Evolutionary conservation across 306 rosid genomes (phyloP).

Genomic region (Gynostemma pentaphyllum): DNA sequence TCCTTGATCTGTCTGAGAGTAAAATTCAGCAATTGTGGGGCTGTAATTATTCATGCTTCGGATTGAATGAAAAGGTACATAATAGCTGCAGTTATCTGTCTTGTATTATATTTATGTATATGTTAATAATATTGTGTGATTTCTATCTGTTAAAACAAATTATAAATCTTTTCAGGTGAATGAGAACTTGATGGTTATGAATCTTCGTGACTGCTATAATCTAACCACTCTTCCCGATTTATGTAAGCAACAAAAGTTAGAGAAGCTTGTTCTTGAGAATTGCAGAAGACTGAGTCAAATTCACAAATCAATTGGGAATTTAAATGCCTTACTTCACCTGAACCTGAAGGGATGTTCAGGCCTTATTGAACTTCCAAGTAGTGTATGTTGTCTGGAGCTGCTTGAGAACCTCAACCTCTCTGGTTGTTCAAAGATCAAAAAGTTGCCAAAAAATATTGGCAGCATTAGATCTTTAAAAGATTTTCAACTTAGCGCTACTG

Average conservation of each 20-base stretch:
- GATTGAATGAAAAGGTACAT: conserved; percentile 10
- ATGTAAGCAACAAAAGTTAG: conserved; percentile 28
- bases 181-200: conserved; percentile 33
- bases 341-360: conserved; percentile 26
- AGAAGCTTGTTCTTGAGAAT: conserved; percentile 34
- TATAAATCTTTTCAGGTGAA: conserved; percentile 23
- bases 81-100: conserved; percentile 10
- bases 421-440: conserved; percentile 26
- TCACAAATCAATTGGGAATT: conserved; percentile 41
- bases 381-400: conserved; percentile 41
- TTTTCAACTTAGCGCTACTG: conserved; percentile 30
- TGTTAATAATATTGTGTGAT: not conserved
- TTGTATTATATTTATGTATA: too few relatives aligned
- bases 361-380: conserved; percentile 31
- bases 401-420: conserved; percentile 38
- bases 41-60: not conserved
- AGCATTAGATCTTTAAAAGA: conserved; percentile 29
- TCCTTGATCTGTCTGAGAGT: conserved; percentile 52
- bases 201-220: conserved; percentile 24
- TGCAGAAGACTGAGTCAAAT: conserved; percentile 29
- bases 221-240: conserved; percentile 42
- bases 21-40: conserved; percentile 24
- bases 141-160: not conserved
- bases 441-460: conserved; percentile 35
- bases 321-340: conserved; percentile 29